Conservation (phyloP, 2,329 filamentous ascomycete genomes). For the Neonectria sp. region DNA sequence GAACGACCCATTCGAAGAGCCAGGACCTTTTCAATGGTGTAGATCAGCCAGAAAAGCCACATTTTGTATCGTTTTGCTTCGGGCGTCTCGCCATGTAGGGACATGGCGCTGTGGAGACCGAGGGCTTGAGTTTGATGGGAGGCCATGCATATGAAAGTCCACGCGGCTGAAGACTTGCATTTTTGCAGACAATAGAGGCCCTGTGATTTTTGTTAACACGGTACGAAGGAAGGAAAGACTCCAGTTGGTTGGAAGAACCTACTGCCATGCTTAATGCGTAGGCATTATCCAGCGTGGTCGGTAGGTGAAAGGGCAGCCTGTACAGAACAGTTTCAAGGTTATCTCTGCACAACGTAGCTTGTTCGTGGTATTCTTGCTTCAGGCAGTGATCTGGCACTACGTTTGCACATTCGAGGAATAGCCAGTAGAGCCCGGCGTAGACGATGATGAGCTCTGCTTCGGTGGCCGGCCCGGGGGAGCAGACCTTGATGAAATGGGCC, state of each 20-base stretch:
- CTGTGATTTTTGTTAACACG: background rate
- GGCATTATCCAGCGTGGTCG: constrained; percentile 31
- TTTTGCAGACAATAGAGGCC: constrained; percentile 38
- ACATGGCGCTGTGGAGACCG: constrained; percentile 38
- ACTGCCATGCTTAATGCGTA: constrained; percentile 41
- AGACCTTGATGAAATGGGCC: constrained; percentile 41
- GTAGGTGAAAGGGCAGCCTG: constrained; percentile 38
- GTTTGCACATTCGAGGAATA: constrained; percentile 40
- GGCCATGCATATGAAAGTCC: constrained; percentile 41
- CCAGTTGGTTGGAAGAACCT: background rate
- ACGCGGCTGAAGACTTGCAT: constrained; percentile 39
- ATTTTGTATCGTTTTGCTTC: constrained; percentile 28
- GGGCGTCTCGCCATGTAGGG: constrained; percentile 25
- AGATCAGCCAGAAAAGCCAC: constrained; percentile 47
- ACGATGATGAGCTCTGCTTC: constrained; percentile 41
- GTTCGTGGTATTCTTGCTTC: constrained; percentile 31
- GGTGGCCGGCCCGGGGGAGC: constrained; percentile 33
- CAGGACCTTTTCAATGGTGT: constrained; percentile 44
- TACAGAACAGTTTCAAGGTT: constrained; percentile 44
- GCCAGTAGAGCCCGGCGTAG: constrained; percentile 38
- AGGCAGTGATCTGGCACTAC: constrained; percentile 10
- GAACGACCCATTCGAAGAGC: constrained; percentile 46
- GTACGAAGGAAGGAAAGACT: fast-evolving
- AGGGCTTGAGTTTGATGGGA: constrained; percentile 39
- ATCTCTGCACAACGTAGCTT: constrained; percentile 33